Evolutionary conservation across 2,329 filamentous ascomycete species (phyloP).

Genomic region (Diplodia scrobiculata): DNA sequence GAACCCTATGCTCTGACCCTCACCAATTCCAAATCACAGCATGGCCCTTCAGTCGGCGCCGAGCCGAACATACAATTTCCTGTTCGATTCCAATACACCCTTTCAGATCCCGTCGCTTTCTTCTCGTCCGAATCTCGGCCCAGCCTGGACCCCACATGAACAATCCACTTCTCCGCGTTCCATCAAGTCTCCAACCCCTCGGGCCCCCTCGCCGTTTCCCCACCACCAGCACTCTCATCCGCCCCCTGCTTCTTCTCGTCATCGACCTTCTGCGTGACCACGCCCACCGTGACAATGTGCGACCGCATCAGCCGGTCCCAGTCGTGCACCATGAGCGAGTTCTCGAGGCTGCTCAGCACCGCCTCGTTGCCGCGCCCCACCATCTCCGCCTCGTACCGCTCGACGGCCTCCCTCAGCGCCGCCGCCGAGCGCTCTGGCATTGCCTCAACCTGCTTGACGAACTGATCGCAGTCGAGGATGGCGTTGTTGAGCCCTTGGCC

Average conservation of each 20-base stretch:
- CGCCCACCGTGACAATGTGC: slow-evolving; percentile 41
- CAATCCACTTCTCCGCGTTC: neutral
- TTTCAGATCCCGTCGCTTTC: too few relatives aligned
- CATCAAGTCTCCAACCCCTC: neutral
- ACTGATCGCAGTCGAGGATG: slow-evolving; percentile 48
- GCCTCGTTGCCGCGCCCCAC: slow-evolving; percentile 42
- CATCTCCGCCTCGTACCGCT: slow-evolving; percentile 47
- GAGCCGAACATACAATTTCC: too few relatives aligned
- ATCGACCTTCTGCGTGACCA: slow-evolving; percentile 30
- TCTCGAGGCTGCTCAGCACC: slow-evolving; percentile 39
- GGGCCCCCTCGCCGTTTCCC: neutral
- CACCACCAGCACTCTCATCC: neutral
- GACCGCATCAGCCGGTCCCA: slow-evolving; percentile 43
- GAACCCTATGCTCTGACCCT: neutral
- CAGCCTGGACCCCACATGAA: too few relatives aligned
- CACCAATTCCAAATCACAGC: too few relatives aligned
- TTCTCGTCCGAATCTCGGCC: too few relatives aligned
- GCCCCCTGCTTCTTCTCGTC: neutral
- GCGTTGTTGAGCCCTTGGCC: slow-evolving; percentile 56
- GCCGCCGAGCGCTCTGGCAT: neutral
- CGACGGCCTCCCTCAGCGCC: slow-evolving; percentile 31
- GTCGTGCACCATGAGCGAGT: slow-evolving; percentile 43
- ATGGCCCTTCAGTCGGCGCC: too few relatives aligned
- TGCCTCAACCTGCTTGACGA: slow-evolving; percentile 39
- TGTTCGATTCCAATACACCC: too few relatives aligned